Conservation (phyloP, 2,329 filamentous ascomycete genomes). For the Ophiostoma piceae region DNA sequence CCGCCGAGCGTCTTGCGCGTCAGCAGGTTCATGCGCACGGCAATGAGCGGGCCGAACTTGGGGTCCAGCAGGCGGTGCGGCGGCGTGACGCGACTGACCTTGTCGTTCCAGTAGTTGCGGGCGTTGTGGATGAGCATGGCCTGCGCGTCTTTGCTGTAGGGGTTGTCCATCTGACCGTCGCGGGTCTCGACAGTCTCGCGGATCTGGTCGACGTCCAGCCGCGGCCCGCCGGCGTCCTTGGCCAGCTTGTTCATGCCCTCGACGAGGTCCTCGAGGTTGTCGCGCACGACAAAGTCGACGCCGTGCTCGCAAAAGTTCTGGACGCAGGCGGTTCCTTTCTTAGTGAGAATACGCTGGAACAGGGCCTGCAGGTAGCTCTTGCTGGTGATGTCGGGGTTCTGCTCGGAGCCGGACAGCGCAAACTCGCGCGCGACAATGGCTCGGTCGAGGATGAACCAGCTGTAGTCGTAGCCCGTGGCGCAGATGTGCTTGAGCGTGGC, state of each 20-base stretch:
- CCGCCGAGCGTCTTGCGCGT: conserved; percentile 58
- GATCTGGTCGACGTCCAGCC: conserved; percentile 43
- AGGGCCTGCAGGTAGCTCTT: conserved; percentile 53
- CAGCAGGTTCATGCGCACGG: conserved; percentile 55
- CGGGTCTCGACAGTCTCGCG: conserved; percentile 47
- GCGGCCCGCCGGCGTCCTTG: conserved; percentile 41
- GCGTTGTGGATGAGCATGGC: conserved; percentile 57
- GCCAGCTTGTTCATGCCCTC: conserved; percentile 55
- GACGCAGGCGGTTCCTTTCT: conserved; percentile 49
- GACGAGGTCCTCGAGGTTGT: conserved; percentile 51
- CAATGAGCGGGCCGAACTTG: conserved; percentile 54
- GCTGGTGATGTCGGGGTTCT: conserved; percentile 55
- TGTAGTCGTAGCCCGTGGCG: conserved; percentile 57
- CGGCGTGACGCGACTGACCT: conserved; percentile 45
- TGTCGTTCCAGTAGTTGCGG: conserved; percentile 52
- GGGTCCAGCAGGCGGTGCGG: conserved; percentile 52
- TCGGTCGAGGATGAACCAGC: conserved; percentile 57
- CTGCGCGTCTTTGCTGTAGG: conserved; percentile 56
- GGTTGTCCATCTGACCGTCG: conserved; percentile 52
- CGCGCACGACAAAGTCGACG: conserved; percentile 54
- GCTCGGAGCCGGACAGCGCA: conserved; percentile 57
- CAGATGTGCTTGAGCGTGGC: conserved; percentile 56
- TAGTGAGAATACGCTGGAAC: conserved; percentile 45
- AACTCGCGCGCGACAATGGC: conserved; percentile 58
- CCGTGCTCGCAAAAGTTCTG: conserved; percentile 56